These are phyloP conservation scores for Ceratocystis eucalypticola DNA, from an alignment of 2,329 filamentous ascomycete species.

Conservation along the genomic window DNA sequence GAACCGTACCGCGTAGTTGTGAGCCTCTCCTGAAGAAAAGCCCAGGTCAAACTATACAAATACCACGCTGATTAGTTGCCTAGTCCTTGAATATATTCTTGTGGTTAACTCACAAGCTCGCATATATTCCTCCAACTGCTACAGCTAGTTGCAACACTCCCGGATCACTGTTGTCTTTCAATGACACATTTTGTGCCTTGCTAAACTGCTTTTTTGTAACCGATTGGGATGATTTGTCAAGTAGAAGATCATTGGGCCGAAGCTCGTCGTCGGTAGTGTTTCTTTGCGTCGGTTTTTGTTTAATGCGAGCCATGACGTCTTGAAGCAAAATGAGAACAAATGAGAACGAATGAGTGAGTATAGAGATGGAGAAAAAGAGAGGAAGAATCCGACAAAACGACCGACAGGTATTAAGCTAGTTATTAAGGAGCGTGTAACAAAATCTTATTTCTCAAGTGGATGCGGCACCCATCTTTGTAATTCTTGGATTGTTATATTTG, in stretches of 20 bases:
- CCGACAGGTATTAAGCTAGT: slow-evolving; percentile 19
- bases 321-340: too few species aligned
- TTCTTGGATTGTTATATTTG: slow-evolving; percentile 16
- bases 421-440: neutral
- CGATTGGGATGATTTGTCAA: neutral
- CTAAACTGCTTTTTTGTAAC: neutral
- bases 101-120: slow-evolving; percentile 61
- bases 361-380: slow-evolving; percentile 13
- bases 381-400: slow-evolving; percentile 10
- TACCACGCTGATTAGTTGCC: neutral
- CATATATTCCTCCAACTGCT: slow-evolving; percentile 91
- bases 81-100: neutral
- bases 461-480: neutral
- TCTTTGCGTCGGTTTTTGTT: slow-evolving; percentile 54
- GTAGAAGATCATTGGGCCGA: slow-evolving; percentile 28
- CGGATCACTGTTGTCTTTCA: slow-evolving; percentile 32
- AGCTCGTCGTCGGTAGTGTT: slow-evolving; percentile 48
- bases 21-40: slow-evolving; percentile 89
- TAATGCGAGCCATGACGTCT: slow-evolving; percentile 53
- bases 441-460: neutral
- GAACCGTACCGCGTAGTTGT: slow-evolving; percentile 80
- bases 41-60: slow-evolving; percentile 74
- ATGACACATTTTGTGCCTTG: slow-evolving; percentile 21
- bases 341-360: neutral
- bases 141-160: slow-evolving; percentile 65